A percentile compares a stretch with the other conserved stretches of the same genome.
phyloP scores from a whole-genome alignment of 257 asterid species.

The Verbena officinalis region DNA sequence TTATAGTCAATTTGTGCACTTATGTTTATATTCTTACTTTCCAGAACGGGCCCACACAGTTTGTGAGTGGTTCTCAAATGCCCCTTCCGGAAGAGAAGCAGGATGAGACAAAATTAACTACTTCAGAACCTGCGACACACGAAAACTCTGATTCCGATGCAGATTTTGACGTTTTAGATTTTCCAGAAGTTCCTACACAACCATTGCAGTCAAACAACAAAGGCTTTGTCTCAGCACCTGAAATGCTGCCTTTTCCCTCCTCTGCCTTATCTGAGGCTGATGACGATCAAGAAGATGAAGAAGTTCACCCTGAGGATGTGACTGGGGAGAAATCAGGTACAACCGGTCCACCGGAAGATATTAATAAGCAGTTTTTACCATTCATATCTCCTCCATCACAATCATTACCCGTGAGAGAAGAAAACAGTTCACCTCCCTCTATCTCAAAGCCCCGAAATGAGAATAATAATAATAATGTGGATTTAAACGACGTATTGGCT shows the following conservation, averaged over 20 bases:
- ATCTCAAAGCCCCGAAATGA: slow-evolving; percentile 37
- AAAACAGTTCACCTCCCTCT: slow-evolving; percentile 33
- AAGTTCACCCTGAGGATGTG: not conserved
- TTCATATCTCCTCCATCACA: slow-evolving; percentile 64
- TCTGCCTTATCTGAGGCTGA: slow-evolving; percentile 69
- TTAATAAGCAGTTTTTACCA: slow-evolving; percentile 64
- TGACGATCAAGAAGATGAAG: slow-evolving; percentile 49
- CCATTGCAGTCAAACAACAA: slow-evolving; percentile 55
- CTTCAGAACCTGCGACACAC: slow-evolving; percentile 42
- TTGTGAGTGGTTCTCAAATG: slow-evolving; percentile 59
- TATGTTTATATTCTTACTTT: slow-evolving; percentile 23
- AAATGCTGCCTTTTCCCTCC: slow-evolving; percentile 86
- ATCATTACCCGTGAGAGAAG: slow-evolving; percentile 32
- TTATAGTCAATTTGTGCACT: slow-evolving; percentile 13
- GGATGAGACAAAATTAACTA: slow-evolving; percentile 39
- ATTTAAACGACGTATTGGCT: slow-evolving; percentile 80
- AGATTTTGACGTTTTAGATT: slow-evolving; percentile 61
- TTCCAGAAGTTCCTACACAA: slow-evolving; percentile 85
- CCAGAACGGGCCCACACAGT: slow-evolving; percentile 84
- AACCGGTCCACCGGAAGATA: slow-evolving; percentile 36
- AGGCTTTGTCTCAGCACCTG: slow-evolving; percentile 55
- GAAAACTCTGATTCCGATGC: slow-evolving; percentile 65
- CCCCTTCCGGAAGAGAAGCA: slow-evolving; percentile 70
- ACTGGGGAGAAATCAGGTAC: too few species aligned
- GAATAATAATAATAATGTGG: slow-evolving; percentile 43